Evolutionary conservation across 345 rosid genomes (phyloP).

Genomic region (Linum usitatissimum): DNA sequence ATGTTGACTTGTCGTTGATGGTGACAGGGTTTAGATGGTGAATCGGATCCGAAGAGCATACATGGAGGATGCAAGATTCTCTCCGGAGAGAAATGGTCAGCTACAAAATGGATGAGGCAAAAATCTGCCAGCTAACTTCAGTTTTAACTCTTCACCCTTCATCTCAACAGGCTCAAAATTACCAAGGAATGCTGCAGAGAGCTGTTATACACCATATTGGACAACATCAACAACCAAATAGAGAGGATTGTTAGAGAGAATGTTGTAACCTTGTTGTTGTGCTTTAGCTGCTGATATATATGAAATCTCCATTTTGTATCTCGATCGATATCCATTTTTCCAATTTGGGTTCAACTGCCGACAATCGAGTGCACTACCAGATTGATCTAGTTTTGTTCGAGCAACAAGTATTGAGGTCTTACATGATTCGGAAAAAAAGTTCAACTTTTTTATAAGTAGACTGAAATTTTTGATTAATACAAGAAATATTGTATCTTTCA

Average conservation of each 20-base stretch:
- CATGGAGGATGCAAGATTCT: constrained; percentile 93
- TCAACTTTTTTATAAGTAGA: too few relatives aligned
- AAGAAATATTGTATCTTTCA: too few relatives aligned
- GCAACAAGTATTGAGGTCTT: too few relatives aligned
- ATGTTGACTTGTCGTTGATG: not conserved
- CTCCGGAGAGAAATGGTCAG: constrained; percentile 88
- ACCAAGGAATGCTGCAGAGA: not conserved
- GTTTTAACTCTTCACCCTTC: not conserved
- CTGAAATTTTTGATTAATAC: too few relatives aligned
- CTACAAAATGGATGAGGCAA: constrained; percentile 97
- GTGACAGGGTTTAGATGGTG: constrained; percentile 67
- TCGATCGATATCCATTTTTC: too few relatives aligned
- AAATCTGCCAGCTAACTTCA: constrained; percentile 35
- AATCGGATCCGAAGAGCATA: constrained; percentile 70
- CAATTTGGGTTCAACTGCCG: not conserved
- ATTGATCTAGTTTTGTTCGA: too few relatives aligned
- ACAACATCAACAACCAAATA: not conserved
- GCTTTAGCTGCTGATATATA: not conserved
- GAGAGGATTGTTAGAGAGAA: not conserved
- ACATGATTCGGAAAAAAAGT: too few relatives aligned
- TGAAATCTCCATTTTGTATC: too few relatives aligned
- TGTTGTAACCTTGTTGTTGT: not conserved
- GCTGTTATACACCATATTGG: not conserved
- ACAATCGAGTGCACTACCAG: too few relatives aligned
- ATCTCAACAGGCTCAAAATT: not conserved